Evolutionary conservation across 148 eudicot genomes (phyloP).

Genomic region (Camellia japonica): DNA sequence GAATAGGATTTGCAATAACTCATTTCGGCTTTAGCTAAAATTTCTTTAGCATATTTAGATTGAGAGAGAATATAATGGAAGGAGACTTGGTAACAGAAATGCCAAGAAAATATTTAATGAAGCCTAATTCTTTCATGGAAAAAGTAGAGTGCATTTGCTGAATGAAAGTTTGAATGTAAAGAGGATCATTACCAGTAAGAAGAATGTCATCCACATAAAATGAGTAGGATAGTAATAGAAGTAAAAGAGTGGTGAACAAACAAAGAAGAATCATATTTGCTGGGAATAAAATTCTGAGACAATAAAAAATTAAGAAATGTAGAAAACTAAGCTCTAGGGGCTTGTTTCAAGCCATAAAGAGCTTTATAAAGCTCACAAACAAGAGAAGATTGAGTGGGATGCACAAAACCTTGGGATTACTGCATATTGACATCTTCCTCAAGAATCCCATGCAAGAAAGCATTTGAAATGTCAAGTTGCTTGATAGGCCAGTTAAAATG

Average conservation of each 20-base stretch:
- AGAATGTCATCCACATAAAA: not conserved
- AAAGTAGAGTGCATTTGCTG: too few relatives aligned
- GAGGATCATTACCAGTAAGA: not conserved
- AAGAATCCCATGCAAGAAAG: not conserved
- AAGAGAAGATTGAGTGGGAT: not conserved
- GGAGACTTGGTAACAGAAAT: not conserved
- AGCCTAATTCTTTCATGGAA: not conserved
- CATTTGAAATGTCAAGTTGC: not conserved
- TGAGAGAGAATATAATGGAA: not conserved
- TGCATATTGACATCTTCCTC: not conserved
- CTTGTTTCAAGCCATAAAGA: not conserved
- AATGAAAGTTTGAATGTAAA: not conserved
- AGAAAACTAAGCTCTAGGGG: not conserved
- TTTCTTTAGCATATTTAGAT: not conserved
- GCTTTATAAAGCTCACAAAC: not conserved
- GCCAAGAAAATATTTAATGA: not conserved
- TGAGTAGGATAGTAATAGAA: not conserved
- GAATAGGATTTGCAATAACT: not conserved
- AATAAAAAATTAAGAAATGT: not conserved
- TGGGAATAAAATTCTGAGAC: not conserved
- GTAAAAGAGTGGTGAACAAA: not conserved
- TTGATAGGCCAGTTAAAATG: not conserved
- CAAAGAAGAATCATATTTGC: not conserved
- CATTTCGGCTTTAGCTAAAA: not conserved
- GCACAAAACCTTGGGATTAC: not conserved